A percentile compares a stretch with the other conserved stretches of the same genome.
These are phyloP conservation scores for Auxenochlorella pyrenoidosa DNA, from an alignment of 139 green algal genomes.

Conservation along the genomic window DNA sequence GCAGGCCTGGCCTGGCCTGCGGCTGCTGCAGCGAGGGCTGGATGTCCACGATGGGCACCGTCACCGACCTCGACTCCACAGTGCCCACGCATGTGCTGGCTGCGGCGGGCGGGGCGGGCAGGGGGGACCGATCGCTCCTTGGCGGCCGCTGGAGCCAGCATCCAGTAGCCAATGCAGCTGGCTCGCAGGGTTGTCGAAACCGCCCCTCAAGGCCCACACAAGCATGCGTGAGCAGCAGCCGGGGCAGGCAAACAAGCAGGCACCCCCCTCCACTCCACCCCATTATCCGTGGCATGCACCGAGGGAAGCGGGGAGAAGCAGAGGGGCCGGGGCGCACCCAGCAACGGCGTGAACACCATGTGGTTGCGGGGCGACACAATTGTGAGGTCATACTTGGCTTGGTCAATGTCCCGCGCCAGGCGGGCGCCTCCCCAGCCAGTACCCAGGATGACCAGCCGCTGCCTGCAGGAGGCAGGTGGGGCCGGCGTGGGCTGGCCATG, in stretches of 20 bases:
- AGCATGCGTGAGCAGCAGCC: not conserved
- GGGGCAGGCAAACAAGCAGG: not conserved
- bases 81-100: conserved; percentile 74
- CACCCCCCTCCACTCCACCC: not conserved
- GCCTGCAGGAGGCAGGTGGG: not conserved
- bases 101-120: not conserved
- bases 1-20: not conserved
- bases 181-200: no score
- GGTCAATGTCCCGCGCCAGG: conserved; percentile 77
- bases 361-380: conserved; percentile 82
- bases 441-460: conserved; percentile 82
- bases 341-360: conserved; percentile 90
- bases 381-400: conserved; percentile 80
- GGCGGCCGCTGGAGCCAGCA: no score
- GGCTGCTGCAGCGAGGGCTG: conserved; percentile 71
- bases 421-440: conserved; percentile 83
- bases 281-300: no score
- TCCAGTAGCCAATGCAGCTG: no score
- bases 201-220: no score
- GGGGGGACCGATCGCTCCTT: not conserved
- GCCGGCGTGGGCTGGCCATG: not conserved
- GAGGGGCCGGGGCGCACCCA: conserved; percentile 33
- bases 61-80: conserved; percentile 78
- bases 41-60: conserved; percentile 74
- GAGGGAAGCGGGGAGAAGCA: no score